Base-by-base conservation (phyloP, 2,329 filamentous ascomycete species). In the Ascomycota sp. region DNA sequence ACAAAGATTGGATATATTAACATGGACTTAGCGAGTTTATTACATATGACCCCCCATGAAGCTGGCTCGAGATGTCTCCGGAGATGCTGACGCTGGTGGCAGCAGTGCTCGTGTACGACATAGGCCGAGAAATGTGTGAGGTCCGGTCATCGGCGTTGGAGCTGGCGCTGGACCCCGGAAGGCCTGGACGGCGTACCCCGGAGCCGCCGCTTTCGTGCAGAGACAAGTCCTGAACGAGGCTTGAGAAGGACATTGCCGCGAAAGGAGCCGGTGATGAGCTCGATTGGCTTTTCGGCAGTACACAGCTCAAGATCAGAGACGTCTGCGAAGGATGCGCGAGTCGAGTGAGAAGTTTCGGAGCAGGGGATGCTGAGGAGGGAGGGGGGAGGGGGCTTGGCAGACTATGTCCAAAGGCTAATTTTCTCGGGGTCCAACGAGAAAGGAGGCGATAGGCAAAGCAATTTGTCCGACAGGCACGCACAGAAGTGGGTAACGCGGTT, bases 1-100 rank as follows among this genome's bases (percentile, higher is more conserved):
- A 98, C 71, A 60, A 98, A 98, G 40, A 98, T 67, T 9, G 89
- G 89, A 56, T 91, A 95, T 46, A 98, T 94, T 45, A 98, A 75
- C 89, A 95, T 95, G 23, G 85, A 89, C 82, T 93, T 44, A 8
- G 35, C 13, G 7, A 8, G 21, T 24, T 10, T 20, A 20, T 10
- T 11, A 11, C 8, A 20, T 4, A n/a, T n/a, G n/a, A 86, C 34
- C 80, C 80, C 31, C 78, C 75, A 46, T 89, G 80, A 25, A 86
- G 65, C 53, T 86, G 79, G 51, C 77, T 85, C 10, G 75, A 75
- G 40, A 89, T 85, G 43, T 85, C 78, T 31, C 70, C 70, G 2
- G 69, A 58, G 41, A 75, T 75, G 63, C 70, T 75, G 38, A 75
- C 70, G 46, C 69, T 75, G 20, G 70, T 75, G 27, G 70, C 70